Percentiles rank a stretch among this genome's conserved stretches.
Conservation (phyloP, 164 flowering plant species). For the Platanus orientalis region DNA sequence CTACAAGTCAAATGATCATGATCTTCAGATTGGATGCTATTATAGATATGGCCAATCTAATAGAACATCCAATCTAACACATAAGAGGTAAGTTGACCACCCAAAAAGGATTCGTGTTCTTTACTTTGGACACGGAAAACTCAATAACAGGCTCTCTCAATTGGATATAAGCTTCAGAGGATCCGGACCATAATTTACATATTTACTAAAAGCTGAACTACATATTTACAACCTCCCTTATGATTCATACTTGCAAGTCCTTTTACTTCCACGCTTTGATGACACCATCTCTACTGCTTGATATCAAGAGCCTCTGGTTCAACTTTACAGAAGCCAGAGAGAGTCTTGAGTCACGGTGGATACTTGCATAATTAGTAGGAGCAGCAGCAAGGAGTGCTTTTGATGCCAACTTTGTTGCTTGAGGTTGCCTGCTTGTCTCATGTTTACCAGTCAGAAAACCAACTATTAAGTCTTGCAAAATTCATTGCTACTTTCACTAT, state of each 20-base stretch:
- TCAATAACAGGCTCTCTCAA: too few species aligned
- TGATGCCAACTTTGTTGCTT: slow-evolving; percentile 53
- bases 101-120: too few species aligned
- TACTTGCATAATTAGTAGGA: slow-evolving; percentile 82
- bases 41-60: too few species aligned
- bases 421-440: slow-evolving; percentile 67
- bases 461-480: neutral
- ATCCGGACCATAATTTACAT: slow-evolving; percentile 17
- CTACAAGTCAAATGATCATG: too few species aligned
- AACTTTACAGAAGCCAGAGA: slow-evolving; percentile 84
- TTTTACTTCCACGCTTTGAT: slow-evolving; percentile 94
- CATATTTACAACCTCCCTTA: slow-evolving; percentile 13
- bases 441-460: slow-evolving; percentile 24
- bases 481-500: neutral
- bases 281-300: slow-evolving; percentile 95
- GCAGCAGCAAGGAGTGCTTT: slow-evolving; percentile 82
- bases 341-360: slow-evolving; percentile 80
- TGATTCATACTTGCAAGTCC: too few species aligned
- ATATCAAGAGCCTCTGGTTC: slow-evolving; percentile 85
- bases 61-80: too few species aligned
- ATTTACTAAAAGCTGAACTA: neutral
- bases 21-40: too few species aligned
- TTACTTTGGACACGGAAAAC: too few species aligned
- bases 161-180: too few species aligned
- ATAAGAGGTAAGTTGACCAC: too few species aligned